phyloP scores from a whole-genome alignment of 1,284 basidiomycete genomes.

The Fomitopsis schrenkii region DNA sequence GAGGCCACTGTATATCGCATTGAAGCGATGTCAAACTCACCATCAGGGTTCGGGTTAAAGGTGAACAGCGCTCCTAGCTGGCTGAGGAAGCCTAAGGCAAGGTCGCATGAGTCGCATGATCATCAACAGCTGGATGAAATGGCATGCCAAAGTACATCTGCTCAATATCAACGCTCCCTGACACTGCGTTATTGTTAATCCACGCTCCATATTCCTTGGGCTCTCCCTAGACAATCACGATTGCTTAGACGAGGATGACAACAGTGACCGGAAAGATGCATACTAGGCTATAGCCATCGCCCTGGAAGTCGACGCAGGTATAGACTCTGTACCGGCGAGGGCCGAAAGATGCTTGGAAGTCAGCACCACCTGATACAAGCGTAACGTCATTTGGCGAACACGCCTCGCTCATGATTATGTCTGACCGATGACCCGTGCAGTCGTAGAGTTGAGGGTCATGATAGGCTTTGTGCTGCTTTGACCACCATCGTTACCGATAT shows the following conservation, averaged over 20 bases:
- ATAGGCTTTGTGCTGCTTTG: conserved; percentile 43
- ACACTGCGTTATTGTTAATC: conserved; percentile 46
- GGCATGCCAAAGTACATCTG: conserved; percentile 43
- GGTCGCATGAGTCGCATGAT: not conserved
- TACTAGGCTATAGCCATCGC: conserved; percentile 44
- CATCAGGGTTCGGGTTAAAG: conserved; percentile 36
- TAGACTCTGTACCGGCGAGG: conserved; percentile 55
- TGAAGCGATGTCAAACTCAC: conserved; percentile 2
- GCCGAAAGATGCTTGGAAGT: conserved; percentile 47
- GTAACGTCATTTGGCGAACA: not conserved
- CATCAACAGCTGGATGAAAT: not conserved
- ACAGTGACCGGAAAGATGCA: not conserved
- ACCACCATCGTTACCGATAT: conserved; percentile 57
- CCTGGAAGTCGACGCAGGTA: conserved; percentile 58
- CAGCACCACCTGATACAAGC: conserved; percentile 26
- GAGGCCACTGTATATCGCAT: not conserved
- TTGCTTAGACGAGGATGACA: not conserved
- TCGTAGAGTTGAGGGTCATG: conserved; percentile 41
- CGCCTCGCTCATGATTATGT: not conserved
- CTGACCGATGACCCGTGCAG: conserved; percentile 39
- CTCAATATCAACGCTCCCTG: conserved; percentile 38
- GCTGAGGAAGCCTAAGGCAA: conserved; percentile 27
- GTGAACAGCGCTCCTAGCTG: conserved; percentile 51
- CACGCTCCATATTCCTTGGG: conserved; percentile 53
- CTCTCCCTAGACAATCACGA: conserved; percentile 13